Conservation (phyloP, 192 early-diverging fungal species). For the Funneliformis mosseae region DNA sequence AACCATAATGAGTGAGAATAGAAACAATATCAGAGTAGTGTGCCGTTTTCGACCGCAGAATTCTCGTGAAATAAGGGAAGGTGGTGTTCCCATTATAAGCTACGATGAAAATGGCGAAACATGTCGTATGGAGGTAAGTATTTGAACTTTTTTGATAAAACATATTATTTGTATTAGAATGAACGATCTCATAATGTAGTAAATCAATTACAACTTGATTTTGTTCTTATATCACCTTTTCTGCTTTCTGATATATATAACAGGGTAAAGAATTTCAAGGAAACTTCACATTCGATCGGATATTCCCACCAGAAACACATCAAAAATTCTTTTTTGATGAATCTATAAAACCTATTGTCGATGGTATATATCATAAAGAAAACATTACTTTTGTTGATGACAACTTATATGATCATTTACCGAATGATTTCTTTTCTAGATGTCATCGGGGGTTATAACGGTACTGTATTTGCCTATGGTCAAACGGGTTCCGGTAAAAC, state of each 20-base stretch:
- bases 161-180: no score
- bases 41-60: constrained; percentile 98
- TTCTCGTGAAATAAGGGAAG: constrained; percentile 85
- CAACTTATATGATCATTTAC: background rate
- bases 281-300: constrained; percentile 88
- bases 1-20: constrained; percentile 1
- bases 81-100: constrained; percentile 82
- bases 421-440: constrained; percentile 53
- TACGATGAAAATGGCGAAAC: constrained; percentile 72
- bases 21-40: constrained; percentile 94
- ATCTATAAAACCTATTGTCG: constrained; percentile 87
- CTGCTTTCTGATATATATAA: constrained; percentile 3
- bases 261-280: constrained; percentile 64
- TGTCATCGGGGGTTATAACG: constrained; percentile 96
- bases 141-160: background rate
- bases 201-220: no score
- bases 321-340: constrained; percentile 92
- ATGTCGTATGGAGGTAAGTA: constrained; percentile 51
- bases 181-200: background rate
- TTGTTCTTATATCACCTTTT: background rate
- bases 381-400: background rate
- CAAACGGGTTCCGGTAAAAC: constrained; percentile 99
- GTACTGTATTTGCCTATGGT: constrained; percentile 99
- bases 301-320: constrained; percentile 83
- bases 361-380: constrained; percentile 64